These are phyloP conservation scores for Aspergillus carlsbadensis DNA, from an alignment of 495 filamentous ascomycete species.

Conservation along the genomic window DNA sequence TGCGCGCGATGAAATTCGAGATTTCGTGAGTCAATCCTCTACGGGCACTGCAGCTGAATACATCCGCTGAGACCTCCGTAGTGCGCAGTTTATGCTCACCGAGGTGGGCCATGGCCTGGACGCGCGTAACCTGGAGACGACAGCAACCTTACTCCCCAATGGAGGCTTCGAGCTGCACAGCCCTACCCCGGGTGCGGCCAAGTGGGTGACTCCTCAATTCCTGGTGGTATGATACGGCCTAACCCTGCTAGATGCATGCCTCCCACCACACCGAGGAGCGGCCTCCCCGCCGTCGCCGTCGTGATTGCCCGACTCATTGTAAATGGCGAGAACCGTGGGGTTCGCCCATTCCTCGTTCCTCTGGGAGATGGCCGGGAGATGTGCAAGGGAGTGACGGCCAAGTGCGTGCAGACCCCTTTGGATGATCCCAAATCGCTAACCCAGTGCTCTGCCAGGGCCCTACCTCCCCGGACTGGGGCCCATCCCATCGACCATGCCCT, in stretches of 20 bases:
- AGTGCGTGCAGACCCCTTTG: slow-evolving; percentile 13
- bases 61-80: slow-evolving; percentile 7
- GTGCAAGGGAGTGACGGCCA: slow-evolving; percentile 29
- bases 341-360: slow-evolving; percentile 34
- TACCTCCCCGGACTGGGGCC: slow-evolving; percentile 27
- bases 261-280: slow-evolving; percentile 27
- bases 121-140: slow-evolving; percentile 38
- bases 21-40: slow-evolving; percentile 19
- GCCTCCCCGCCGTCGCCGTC: slow-evolving; percentile 27
- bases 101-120: slow-evolving; percentile 40
- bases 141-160: slow-evolving; percentile 29
- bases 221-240: background rate
- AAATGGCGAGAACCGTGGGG: slow-evolving; percentile 26
- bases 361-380: slow-evolving; percentile 30
- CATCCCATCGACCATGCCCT: slow-evolving; percentile 36
- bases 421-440: no score
- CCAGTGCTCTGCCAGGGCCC: slow-evolving; percentile 7
- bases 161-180: slow-evolving; percentile 36
- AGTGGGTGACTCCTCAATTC: slow-evolving; percentile 1
- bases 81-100: slow-evolving; percentile 35
- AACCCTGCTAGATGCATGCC: slow-evolving; percentile 31
- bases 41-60: no score
- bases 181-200: slow-evolving; percentile 14
- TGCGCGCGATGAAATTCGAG: slow-evolving; percentile 29
- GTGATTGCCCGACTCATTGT: slow-evolving; percentile 37